Base-by-base conservation (phyloP, 768 basidiomycete genomes). In the Lactarius evosmus region DNA sequence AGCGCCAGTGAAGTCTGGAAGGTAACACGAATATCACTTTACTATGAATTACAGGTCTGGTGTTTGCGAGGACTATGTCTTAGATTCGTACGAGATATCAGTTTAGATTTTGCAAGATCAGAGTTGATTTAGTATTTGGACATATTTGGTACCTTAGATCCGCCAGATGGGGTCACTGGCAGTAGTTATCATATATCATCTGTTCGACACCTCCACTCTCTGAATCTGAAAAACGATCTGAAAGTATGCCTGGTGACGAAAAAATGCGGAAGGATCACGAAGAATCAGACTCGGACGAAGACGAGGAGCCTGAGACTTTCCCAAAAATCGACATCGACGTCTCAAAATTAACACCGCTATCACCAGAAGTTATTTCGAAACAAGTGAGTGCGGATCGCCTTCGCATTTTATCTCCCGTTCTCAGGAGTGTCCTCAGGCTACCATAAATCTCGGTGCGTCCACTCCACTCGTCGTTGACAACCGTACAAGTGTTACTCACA, bases 321-420 rank as follows among this genome's bases (percentile, higher is more conserved):
- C 85, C 85, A 30, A 79, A 82, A 65, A 77, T 95, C 69, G 84
- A 96, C 34, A 76, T 97, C 71, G 95, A 96, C 79, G 77, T 82
- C 17, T 81, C 89, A 41, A 91, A 84, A 72, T 80, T 97, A 72
- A 93, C 92, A 19, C 91, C 95, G 61, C 81, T 97, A 54, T 92
- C 91, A 17, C 93, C 92, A 34, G 85, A 93, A 72, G 91, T 94
- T 69, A 93, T 93, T 72, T 90, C 91, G 67, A 93, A 93, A 82
- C 91, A 93, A 79, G 92, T 91, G 69, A 70, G 87, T 64, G 30
- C 52, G 27, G 46, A 30, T 19, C 52, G 41, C 34, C 29, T 49
- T 60, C 32, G 57, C 17, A 29, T 56, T 50, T 22, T 19, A 41
- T 14, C n/a, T n/a, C 52, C 16, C 16, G 53, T 58, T 33, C 61